Conservation (phyloP, 495 filamentous ascomycete genomes). For the Neurospora hispaniola region DNA sequence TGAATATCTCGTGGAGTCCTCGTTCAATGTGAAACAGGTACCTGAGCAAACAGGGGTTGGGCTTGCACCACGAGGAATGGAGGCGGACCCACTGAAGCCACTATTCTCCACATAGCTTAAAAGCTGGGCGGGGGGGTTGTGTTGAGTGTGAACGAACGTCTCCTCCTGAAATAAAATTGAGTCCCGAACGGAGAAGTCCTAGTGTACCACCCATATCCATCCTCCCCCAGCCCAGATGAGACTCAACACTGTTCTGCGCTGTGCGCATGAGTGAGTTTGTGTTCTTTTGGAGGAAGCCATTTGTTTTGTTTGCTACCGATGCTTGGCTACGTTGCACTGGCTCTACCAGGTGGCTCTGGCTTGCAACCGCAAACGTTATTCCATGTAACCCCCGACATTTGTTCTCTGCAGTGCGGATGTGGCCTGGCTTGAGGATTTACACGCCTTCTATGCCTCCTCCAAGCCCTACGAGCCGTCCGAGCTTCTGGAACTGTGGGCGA, state of each 20-base stretch:
- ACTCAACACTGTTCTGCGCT: not conserved
- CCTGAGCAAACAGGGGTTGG: not conserved
- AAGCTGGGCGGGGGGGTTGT: not conserved
- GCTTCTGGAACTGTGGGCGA: not conserved
- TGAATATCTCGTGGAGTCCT: not conserved
- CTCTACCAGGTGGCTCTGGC: not conserved
- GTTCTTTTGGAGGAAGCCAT: not conserved
- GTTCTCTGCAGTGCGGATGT: not conserved
- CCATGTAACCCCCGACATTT: not conserved
- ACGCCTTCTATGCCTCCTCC: not conserved
- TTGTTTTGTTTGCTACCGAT: not conserved
- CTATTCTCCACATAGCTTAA: not conserved
- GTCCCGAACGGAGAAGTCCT: not conserved
- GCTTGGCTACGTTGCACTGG: not conserved
- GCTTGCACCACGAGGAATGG: not conserved
- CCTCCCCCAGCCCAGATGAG: not conserved
- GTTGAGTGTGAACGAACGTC: not conserved
- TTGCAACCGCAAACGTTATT: not conserved
- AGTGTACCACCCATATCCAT: not conserved
- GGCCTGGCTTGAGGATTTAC: not conserved
- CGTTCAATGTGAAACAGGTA: not conserved
- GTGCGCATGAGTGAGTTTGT: not conserved
- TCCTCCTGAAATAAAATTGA: not conserved
- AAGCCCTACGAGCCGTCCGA: not conserved
- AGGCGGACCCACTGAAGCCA: not conserved